A percentile compares a stretch with the other conserved stretches of the same genome.
Conservation (phyloP, 306 rosid genomes). For the Gynostemma pentaphyllum region DNA sequence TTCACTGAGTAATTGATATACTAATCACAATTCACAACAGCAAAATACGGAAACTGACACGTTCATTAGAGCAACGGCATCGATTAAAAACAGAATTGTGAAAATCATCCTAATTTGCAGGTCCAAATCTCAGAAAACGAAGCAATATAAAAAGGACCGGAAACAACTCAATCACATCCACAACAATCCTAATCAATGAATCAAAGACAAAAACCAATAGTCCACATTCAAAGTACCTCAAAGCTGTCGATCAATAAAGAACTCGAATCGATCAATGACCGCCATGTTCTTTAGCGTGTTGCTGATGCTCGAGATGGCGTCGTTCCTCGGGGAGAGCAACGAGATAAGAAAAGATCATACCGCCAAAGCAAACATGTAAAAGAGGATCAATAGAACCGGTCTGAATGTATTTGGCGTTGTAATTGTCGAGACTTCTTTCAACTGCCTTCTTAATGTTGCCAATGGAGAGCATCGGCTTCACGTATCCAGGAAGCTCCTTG, state of each 20-base stretch:
- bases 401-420: slow-evolving; percentile 62
- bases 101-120: background rate
- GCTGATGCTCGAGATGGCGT: slow-evolving; percentile 62
- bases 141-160: background rate
- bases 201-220: background rate
- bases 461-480: slow-evolving; percentile 57
- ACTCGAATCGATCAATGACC: slow-evolving; percentile 26
- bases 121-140: background rate
- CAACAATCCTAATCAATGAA: background rate
- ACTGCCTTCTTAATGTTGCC: slow-evolving; percentile 31
- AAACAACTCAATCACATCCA: background rate
- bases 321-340: slow-evolving; percentile 71
- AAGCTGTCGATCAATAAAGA: background rate
- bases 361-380: slow-evolving; percentile 61
- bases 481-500: slow-evolving; percentile 40
- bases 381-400: slow-evolving; percentile 45
- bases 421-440: slow-evolving; percentile 47
- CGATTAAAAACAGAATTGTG: background rate
- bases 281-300: slow-evolving; percentile 53
- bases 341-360: slow-evolving; percentile 66
- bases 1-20: background rate
- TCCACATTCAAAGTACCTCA: background rate
- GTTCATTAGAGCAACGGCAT: background rate
- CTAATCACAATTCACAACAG: background rate
- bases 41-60: background rate